Base-by-base conservation (phyloP, 148 eudicot species). In the Rhododendron henanense region DNA sequence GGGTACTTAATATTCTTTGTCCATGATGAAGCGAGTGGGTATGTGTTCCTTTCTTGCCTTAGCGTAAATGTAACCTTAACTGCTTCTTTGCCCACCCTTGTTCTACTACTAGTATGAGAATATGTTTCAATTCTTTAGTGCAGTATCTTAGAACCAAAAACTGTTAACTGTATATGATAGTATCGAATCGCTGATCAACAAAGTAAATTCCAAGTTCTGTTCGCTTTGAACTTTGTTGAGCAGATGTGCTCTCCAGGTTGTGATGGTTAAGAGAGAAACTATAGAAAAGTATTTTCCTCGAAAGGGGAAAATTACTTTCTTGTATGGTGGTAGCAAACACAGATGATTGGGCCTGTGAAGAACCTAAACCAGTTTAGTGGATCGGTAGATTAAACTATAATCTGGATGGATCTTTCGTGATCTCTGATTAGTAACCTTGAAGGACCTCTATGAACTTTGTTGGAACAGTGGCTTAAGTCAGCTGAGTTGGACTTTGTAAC, bases 1-100 rank as follows among this genome's bases (percentile, higher is more conserved):
- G 99, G 99, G 73, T 97, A 92, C 91, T 91, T 97, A 82, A 95
- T 97, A 76, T 92, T 93, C 94, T 97, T 97, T 87, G 94, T 89
- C 76, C 98, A 97, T 82, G 94, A 97, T 85, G 99, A 97, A 86
- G 92, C 86, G 74, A 93, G 92, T 11, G 98, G 98, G 98, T 97
- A 93, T 47, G 50, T 71, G 51, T 25, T 78, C 65, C 21, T 37
- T 78, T 81, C 82, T 31, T 39, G 10, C 23, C 61, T 39, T 16
- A 35, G 15, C 0, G 28, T 44, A 23, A 3, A 77, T 31, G n/a
- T 47, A 39, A 33, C 50, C 1, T 76, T 3, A 31, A 13, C 39
- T 1, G n/a, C 39, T 65, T 31, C 65, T 74, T 74, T 65, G 39
- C 11, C 76, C 28, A 33, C 19, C 39, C 39, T 31, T 71, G 76